Base-by-base conservation (phyloP, 2,329 filamentous ascomycete species). In the Metarhizium rileyi region DNA sequence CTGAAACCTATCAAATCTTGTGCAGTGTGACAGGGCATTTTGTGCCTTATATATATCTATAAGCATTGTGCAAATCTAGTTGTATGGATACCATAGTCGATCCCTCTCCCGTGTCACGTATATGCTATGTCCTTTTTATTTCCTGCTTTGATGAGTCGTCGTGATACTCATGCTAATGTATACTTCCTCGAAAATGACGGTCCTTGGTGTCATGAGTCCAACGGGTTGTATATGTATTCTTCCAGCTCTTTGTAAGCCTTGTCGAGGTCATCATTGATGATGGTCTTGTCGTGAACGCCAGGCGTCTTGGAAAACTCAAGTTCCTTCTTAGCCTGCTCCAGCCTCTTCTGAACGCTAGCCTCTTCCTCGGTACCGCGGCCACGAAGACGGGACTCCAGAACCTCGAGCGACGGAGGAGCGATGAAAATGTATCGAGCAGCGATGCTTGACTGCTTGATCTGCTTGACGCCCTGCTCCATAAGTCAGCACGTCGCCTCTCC, bases 371-470 rank as follows among this genome's bases (percentile, higher is more conserved):
- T 91, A 8, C 82, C 84, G 50, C 88, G 76, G 30, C 84, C 85
- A 43, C 87, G 77, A 47, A 94, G 73, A 38, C 88, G 77, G 61
- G 77, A 65, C 72, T 95, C 90, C 35, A 96, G 75, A 46, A 81
- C 76, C 59, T 86, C 81, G 56, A 86, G 70, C 4, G 79, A 85
- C 0, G 90, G 91, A 12, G 90, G 90, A 33, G 86, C 80, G 53
- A 96, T 78, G 68, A 95, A 95, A 56, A 95, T 70, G 70, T 88
- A 95, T 49, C 87, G 81, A 7, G 89, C 87, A 50, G 83, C 77
- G 54, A 90, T 78, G 57, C 76, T 76, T 46, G 84, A 86, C 54
- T 78, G 77, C 67, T 90, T 89, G 61, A 96, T 87, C 70, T 96
- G 90, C 73, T 95, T 95, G 51, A 96, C 90, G 53, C 90, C 90